These are phyloP conservation scores for Raphanus raphanistrum DNA, from an alignment of 345 rosid genomes.

Conservation along the genomic window DNA sequence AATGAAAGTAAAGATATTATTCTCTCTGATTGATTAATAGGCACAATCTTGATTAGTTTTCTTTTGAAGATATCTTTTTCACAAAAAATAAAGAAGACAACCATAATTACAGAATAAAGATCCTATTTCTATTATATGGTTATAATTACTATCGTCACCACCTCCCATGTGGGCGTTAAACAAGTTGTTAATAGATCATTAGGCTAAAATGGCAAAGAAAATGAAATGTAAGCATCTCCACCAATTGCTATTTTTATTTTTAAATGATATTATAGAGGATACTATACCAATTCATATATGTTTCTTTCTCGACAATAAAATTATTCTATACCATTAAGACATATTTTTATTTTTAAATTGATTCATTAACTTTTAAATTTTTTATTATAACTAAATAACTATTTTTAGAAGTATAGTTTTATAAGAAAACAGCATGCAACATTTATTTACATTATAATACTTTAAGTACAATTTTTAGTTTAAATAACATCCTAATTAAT, in stretches of 20 bases:
- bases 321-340: not conserved
- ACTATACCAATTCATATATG: not conserved
- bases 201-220: not conserved
- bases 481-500: not conserved
- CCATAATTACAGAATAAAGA: not conserved
- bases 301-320: not conserved
- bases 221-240: not conserved
- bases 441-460: too few relatives aligned
- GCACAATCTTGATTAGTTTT: constrained; percentile 10
- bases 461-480: not conserved
- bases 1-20: constrained; percentile 31
- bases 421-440: too few relatives aligned
- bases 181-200: not conserved
- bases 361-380: not conserved
- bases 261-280: too few relatives aligned
- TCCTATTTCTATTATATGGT: not conserved
- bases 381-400: too few relatives aligned
- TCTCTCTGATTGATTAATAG: constrained; percentile 26
- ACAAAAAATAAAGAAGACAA: not conserved
- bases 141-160: not conserved
- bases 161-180: not conserved
- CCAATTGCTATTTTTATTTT: not conserved
- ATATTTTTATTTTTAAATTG: not conserved
- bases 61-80: not conserved
- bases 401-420: too few relatives aligned